Base-by-base conservation (phyloP, 2,329 filamentous ascomycete species). In the Claviceps sp. region DNA sequence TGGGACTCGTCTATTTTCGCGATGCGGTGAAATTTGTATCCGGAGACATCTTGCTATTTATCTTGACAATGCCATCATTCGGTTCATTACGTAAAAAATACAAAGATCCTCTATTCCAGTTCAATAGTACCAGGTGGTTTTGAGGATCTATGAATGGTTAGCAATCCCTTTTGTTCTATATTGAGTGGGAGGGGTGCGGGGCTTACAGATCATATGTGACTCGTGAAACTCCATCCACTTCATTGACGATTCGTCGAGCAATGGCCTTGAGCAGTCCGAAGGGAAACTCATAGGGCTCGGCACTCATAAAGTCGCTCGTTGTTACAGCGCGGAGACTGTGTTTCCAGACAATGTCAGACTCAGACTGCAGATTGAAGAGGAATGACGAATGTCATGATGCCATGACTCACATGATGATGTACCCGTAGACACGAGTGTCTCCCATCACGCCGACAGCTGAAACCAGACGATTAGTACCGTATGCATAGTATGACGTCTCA, bases 111-210 rank as follows among this genome's bases (percentile, higher is more conserved):
- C 44, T 45, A 47, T 37, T 87, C 82, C 71, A 87, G 77, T 71
- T 87, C 84, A 61, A 88, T 87, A 1, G 84, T 88, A 26, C 51
- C 47, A 44, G 81, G 82, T 50, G 82, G 81, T 69, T 85, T 85
- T 64, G 77, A 63, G 22, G 79, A 47, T 38, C 45, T 47, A 39
- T 2, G 1, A n/a, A 13, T 7, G 1, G n/a, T 47, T 5, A 36
- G n/a, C 20, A n/a, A 17, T 23, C 20, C n/a, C 17, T 22, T 6
- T 11, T 22, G 23, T 16, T 38, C 20, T 26, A 22, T 5, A 47
- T n/a, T 14, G 2, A n/a, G 0, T 13, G 4, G 36, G 17, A 6
- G n/a, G 5, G 14, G 6, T n/a, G 14, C 9, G 11, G 29, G 9
- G 8, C 46, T 48, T 39, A 83, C 54, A 78, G 72, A 55, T 55